Percentiles rank a stretch among this genome's conserved stretches.
phyloP scores from a whole-genome alignment of 2,329 filamentous ascomycete species.

The Chrysosphaeria jannelii region DNA sequence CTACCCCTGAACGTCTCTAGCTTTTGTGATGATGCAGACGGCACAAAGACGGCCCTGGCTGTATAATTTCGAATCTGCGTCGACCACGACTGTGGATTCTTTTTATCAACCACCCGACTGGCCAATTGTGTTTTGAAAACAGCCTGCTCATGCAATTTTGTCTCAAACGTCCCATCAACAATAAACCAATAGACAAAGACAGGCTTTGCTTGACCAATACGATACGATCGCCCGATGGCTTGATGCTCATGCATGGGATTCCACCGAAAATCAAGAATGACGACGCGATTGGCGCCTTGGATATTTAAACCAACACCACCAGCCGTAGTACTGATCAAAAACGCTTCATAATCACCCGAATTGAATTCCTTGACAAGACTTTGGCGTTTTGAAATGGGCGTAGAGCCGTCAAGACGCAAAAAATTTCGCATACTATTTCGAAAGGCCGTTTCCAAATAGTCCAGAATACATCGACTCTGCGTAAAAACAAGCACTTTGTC shows the following conservation, averaged over 20 bases:
- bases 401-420: slow-evolving; percentile 36
- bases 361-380: slow-evolving; percentile 40
- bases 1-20: slow-evolving; percentile 26
- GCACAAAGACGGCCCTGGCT: slow-evolving; percentile 21
- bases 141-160: slow-evolving; percentile 37
- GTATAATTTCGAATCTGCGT: slow-evolving; percentile 25
- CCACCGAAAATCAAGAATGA: slow-evolving; percentile 61
- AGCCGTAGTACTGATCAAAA: slow-evolving; percentile 57
- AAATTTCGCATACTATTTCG: slow-evolving; percentile 15
- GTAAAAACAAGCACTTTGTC: slow-evolving; percentile 68
- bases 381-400: slow-evolving; percentile 25
- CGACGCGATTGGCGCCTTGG: slow-evolving; percentile 51
- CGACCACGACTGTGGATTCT: slow-evolving; percentile 39
- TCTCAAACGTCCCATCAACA: slow-evolving; percentile 51
- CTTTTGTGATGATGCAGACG: too few species aligned
- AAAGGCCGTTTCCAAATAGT: slow-evolving; percentile 34
- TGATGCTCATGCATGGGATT: slow-evolving; percentile 64
- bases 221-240: slow-evolving; percentile 61
- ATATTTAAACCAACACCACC: slow-evolving; percentile 69
- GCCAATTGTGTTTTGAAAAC: slow-evolving; percentile 65
- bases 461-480: slow-evolving; percentile 34
- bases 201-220: slow-evolving; percentile 50
- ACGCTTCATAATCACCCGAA: slow-evolving; percentile 20
- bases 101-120: slow-evolving; percentile 55
- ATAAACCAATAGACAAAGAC: slow-evolving; percentile 70